phyloP scores from a whole-genome alignment of 2,329 filamentous ascomycete genomes.

The Colletotrichum lini region DNA sequence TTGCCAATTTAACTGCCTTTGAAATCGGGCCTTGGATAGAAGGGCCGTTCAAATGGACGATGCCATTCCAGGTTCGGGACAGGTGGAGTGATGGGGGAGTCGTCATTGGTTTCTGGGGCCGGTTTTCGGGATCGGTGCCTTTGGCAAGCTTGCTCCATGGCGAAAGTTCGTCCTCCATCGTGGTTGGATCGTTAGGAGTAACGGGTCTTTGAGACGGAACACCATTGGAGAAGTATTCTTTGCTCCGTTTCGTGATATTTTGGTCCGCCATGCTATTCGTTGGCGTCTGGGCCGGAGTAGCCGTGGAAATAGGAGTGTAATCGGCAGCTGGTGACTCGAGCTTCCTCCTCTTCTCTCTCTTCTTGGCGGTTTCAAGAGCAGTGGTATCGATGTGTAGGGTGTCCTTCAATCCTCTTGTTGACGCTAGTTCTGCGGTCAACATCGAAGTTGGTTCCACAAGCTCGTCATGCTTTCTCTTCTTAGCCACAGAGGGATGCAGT shows the following conservation, averaged over 20 bases:
- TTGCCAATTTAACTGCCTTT: neutral
- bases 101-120: neutral
- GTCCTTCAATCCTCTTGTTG: neutral
- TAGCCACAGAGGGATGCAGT: neutral
- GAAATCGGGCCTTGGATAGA: neutral
- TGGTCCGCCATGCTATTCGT: neutral
- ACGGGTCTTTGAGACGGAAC: neutral
- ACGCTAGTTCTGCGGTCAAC: too few relatives aligned
- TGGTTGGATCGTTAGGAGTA: too few relatives aligned
- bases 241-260: neutral
- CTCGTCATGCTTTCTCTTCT: conserved; percentile 10
- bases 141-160: neutral
- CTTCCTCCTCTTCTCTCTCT: neutral
- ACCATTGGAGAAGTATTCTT: neutral
- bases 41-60: neutral
- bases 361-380: too few relatives aligned
- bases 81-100: neutral
- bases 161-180: too few relatives aligned
- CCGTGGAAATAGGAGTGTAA: neutral
- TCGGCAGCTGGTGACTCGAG: neutral
- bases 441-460: neutral
- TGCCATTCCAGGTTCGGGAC: neutral
- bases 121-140: neutral
- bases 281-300: neutral
- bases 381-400: neutral